Conservation (phyloP, 2,329 filamentous ascomycete species). For the Verticillium nonalfalfae region DNA sequence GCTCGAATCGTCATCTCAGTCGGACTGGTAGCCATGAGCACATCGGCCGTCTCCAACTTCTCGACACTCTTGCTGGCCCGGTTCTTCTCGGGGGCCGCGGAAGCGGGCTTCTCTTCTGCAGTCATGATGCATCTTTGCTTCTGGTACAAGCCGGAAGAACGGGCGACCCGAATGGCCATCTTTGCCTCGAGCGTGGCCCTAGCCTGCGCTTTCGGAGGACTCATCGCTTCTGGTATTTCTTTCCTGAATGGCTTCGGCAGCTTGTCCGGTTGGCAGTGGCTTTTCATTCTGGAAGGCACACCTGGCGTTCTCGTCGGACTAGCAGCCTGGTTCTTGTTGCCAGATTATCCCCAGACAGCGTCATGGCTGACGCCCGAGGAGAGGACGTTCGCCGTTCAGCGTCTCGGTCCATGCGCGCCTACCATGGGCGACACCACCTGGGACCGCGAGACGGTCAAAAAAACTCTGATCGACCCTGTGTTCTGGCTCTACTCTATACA, state of each 20-base stretch:
- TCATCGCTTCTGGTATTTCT: conserved; percentile 46
- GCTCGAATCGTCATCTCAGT: conserved; percentile 32
- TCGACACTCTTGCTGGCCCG: conserved; percentile 36
- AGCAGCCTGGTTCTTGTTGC: conserved; percentile 19
- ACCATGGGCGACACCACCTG: conserved; percentile 22
- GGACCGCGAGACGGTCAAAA: conserved; percentile 14
- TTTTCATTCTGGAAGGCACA: conserved; percentile 19
- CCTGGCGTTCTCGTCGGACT: conserved; percentile 18
- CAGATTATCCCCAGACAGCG: conserved; percentile 23
- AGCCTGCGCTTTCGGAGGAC: conserved; percentile 53
- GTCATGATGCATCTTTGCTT: conserved; percentile 52
- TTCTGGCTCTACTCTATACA: conserved; percentile 22
- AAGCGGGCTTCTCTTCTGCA: conserved; percentile 45
- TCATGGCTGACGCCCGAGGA: conserved; percentile 21
- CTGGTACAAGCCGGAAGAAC: conserved; percentile 55
- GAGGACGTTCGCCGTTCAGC: conserved; percentile 21
- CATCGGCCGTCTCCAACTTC: conserved; percentile 39
- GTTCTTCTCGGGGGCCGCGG: conserved; percentile 42
- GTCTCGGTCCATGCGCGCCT: conserved; percentile 21
- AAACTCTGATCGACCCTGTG: conserved; percentile 22
- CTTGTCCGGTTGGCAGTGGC: conserved; percentile 7
- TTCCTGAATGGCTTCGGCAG: conserved; percentile 23
- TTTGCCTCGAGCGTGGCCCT: conserved; percentile 53
- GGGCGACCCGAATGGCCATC: conserved; percentile 49
- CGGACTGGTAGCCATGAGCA: conserved; percentile 41